Base-by-base conservation (phyloP, 805 yeast species). In the Zygosaccharomyces pseudorouxii region DNA sequence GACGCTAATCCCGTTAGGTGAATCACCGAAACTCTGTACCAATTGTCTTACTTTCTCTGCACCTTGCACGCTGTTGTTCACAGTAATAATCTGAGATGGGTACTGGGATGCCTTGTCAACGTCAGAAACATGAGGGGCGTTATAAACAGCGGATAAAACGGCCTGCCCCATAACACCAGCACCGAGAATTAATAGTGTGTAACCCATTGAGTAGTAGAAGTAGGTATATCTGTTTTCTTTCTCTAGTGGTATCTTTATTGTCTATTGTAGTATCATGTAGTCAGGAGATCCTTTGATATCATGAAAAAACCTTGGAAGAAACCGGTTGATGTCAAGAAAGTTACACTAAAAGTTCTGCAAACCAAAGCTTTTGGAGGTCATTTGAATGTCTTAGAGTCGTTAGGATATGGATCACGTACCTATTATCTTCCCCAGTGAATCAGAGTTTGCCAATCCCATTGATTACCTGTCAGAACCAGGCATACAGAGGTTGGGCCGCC, bases 101-200 rank as follows among this genome's bases (percentile, higher is more conserved):
- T 77, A 78, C 4, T 83, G 58, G 8, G 54, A 53, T 25, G 65
- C 55, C 35, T 59, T 63, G 20, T 71, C 69, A 3, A 44, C 44
- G 9, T 51, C 43, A 3, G 44, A 45, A 10, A 58, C 57, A 28
- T 58, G 59, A 36, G 65, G 67, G 4, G 70, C 70, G 28, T 58
- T 59, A 51, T 62, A 63, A 35, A 66, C 65, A 9, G 98, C 96
- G 10, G 87, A 76, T 28, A 88, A 76, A 41, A 93, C 87, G 9
- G 98, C 97, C 14, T 92, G 84, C 50, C 98, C 98, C 89, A 93
- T 87, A 47, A 86, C 89, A 52, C 99, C 99, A 60, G 96, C 81
- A 30, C 97, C 99, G 47, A 93, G 75, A 27, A 93, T 81, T 14
- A 90, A 77, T 46, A 92, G 70, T 3, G 88, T 84, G 71, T 78